Evolutionary conservation across 2,329 filamentous ascomycete genomes (phyloP), one percentile per base, ranked within the genome.

Genomic region (Raffaelea ambrosiae): DNA sequence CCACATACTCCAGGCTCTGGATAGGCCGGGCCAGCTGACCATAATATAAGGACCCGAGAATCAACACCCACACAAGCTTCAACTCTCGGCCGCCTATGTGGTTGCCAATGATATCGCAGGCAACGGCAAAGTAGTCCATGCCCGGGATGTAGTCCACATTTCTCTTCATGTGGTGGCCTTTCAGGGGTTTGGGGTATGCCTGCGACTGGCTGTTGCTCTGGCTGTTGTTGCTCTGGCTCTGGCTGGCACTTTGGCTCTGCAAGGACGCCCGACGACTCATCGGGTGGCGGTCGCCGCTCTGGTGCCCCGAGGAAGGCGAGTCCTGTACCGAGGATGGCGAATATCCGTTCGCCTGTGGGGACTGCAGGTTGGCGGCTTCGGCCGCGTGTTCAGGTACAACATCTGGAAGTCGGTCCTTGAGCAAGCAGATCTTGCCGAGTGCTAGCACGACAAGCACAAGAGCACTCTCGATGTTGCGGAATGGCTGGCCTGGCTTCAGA

Each of bases 81-180:
- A 97, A 72, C 40, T 86, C 86, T 52, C 84, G 86, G 1, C 85
- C 85, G 13, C 86, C 90, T 33, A 82, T 74, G 44, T 93, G 81
- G 50, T 85, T 85, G 5, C 89, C 89, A 16, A 97, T 69, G 35
- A 97, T 95, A 52, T 93, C 85, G 1, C 84, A 84, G 2, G 89
- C 91, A 52, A 86, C 83, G 1, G 86, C 86, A 62, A 90, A 96
- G 61, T 96, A 96, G 26, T 89, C 85, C 49, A 97, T 70, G 0
- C 93, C 93, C 1, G 93, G 91, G 51, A 96, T 86, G 7, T 86
- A 76, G 58, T 97, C 89, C 44, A 93, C 74, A 59, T 95, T 95
- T 56, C 77, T 55, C 54, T 60, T 68, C 7, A 60, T 50, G 8
- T 54, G 18, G 16, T 35, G 31, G 53, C 3, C 45, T 50, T 9